Conservation (phyloP, 1,139 yeast genomes). For the Suhomyces kunorum region DNA sequence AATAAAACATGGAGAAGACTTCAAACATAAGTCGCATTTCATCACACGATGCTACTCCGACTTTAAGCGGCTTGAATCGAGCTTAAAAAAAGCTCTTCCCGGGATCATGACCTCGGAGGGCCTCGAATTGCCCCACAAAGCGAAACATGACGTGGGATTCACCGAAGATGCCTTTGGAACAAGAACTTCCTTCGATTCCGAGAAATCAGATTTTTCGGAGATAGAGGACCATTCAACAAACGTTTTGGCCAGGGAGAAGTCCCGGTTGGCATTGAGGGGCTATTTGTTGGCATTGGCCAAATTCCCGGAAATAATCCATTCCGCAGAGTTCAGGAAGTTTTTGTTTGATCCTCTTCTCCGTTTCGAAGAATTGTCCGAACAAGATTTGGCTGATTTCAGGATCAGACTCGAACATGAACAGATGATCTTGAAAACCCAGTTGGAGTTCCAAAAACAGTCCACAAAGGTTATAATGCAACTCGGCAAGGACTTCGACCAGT, state of each 20-base stretch:
- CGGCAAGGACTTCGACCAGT: conserved; percentile 51
- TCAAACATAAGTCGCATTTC: conserved; percentile 35
- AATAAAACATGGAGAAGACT: conserved; percentile 16
- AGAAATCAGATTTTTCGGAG: conserved; percentile 2
- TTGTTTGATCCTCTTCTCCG: conserved; percentile 36
- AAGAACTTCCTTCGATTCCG: conserved; percentile 9
- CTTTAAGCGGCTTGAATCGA: conserved; percentile 56
- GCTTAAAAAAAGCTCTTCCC: conserved; percentile 59
- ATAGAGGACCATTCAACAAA: background rate
- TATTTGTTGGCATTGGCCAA: conserved; percentile 57
- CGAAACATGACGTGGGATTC: conserved; percentile 41
- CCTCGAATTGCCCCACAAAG: conserved; percentile 52
- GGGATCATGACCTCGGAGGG: conserved; percentile 68
- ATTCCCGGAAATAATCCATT: conserved; percentile 57
- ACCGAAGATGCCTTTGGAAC: background rate
- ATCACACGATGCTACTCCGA: conserved; percentile 67
- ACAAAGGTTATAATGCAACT: conserved; percentile 42
- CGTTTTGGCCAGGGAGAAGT: conserved; percentile 54
- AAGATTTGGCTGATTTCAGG: conserved; percentile 56
- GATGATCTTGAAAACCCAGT: conserved; percentile 61
- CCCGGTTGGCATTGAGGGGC: conserved; percentile 74
- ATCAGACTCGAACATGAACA: conserved; percentile 62
- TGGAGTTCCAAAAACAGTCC: conserved; percentile 72
- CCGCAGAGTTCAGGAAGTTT: conserved; percentile 54
- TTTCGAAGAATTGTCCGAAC: conserved; percentile 32